Base-by-base conservation (phyloP, 2,329 filamentous ascomycete species). In the Neopestalotiopsis sp. region DNA sequence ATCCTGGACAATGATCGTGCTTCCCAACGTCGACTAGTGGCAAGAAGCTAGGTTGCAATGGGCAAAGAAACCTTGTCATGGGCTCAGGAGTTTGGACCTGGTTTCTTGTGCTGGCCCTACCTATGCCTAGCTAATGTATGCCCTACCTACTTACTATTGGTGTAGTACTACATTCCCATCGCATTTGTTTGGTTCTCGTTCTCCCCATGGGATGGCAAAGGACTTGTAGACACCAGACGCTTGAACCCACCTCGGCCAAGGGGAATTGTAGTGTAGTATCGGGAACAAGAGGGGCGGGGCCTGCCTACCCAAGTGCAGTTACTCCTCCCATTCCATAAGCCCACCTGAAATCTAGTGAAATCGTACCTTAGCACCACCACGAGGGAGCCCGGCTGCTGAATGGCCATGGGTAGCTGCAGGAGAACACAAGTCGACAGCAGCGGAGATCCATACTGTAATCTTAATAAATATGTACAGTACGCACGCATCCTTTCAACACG, bases 371-470 rank as follows among this genome's bases (percentile, higher is more conserved):
- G 61, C 61, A 63, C 61, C 34, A 24, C 20, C 13, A 63, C 34
- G 34, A 38, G 34, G 34, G 34, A 38, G 34, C 34, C 34, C 34
- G 34, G 34, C 34, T 38, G 34, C 34, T 38, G 38, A 34, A 13
- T 9, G n/a, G 65, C 28, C 65, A 67, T 45, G 65, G 65, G 65
- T 53, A 67, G 65, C 65, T 67, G 65, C 65, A 67, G 30, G 53
- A 24, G 7, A 30, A 59, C 17, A 20, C 53, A 45, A 42, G 53
- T 49, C 28, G 53, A 38, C 20, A 59, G 38, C 17, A 17, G 56
- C 53, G 58, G n/a, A 67, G 56, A 67, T 67, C 65, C 65, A 67
- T 67, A 67, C 34, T n/a, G 65, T 32, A 67, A 67, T 61, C 65
- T 67, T 59, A 67, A 53, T 53, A 53, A 17, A 62, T 62, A 62